These are phyloP conservation scores for Zizania latifolia DNA, from an alignment of 176 grass and related monocot species.

Conservation along the genomic window DNA sequence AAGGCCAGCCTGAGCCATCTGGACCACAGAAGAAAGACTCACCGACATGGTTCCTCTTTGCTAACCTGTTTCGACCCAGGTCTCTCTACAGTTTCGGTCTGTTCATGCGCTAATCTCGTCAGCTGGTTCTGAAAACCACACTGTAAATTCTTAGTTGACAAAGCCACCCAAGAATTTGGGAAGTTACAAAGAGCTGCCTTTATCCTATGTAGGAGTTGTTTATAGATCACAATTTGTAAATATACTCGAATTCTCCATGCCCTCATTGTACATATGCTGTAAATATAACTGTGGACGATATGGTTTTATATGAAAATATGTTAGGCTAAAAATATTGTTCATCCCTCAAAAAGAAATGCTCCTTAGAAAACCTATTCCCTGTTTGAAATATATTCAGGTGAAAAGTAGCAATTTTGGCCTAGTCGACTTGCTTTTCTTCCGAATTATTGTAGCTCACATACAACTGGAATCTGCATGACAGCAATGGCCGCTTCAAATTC, in stretches of 20 bases:
- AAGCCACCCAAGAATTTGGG: neutral
- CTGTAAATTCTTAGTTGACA: neutral
- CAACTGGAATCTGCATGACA: constrained; percentile 37
- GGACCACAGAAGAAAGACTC: constrained; percentile 43
- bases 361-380: neutral
- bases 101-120: constrained; percentile 35
- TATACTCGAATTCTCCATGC: neutral
- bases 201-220: neutral
- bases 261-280: constrained; percentile 29
- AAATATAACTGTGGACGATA: constrained; percentile 25
- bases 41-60: constrained; percentile 65
- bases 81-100: constrained; percentile 53
- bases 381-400: neutral
- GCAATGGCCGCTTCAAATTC: constrained; percentile 17
- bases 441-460: constrained; percentile 24
- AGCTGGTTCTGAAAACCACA: neutral
- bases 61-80: constrained; percentile 56
- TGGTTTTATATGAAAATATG: neutral
- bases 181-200: neutral
- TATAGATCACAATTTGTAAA: constrained; percentile 24
- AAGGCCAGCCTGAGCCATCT: constrained; percentile 39
- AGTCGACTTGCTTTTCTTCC: too few species aligned
- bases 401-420: neutral
- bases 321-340: neutral
- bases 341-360: neutral